Conservation (phyloP, 352 stramenopile genomes). For the Pythium apleroticum region DNA sequence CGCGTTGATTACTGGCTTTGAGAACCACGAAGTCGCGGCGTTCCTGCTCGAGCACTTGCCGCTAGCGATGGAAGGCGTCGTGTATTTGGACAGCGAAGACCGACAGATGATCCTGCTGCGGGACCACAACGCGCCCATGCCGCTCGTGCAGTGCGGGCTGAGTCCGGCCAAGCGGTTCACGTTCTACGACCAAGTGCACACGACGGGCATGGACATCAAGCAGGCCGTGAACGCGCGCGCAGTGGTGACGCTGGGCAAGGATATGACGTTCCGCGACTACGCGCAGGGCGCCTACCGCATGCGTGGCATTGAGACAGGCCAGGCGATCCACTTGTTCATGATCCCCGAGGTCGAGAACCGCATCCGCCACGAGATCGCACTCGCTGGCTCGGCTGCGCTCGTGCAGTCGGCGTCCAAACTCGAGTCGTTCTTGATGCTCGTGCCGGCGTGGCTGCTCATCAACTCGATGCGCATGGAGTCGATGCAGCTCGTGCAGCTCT, state of each 20-base stretch:
- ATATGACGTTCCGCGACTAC: constrained; percentile 97
- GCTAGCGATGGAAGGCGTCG: constrained; percentile 82
- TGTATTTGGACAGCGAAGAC: constrained; percentile 90
- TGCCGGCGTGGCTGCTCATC: constrained; percentile 96
- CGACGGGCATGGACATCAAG: constrained; percentile 93
- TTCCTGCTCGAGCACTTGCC: constrained; percentile 82
- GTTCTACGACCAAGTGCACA: constrained; percentile 95
- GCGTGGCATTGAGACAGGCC: constrained; percentile 88
- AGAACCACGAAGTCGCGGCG: constrained; percentile 87
- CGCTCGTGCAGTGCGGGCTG: constrained; percentile 89
- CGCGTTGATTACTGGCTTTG: constrained; percentile 89
- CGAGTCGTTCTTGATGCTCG: constrained; percentile 69
- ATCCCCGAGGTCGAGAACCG: constrained; percentile 92
- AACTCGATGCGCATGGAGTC: constrained; percentile 99
- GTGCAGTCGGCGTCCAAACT: constrained; percentile 28
- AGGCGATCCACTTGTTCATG: constrained; percentile 92
- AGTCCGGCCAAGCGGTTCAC: constrained; percentile 87
- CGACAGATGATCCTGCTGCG: constrained; percentile 92
- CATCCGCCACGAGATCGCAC: constrained; percentile 74
- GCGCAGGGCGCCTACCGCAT: constrained; percentile 92
- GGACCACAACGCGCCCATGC: constrained; percentile 93
- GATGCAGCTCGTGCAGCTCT: constrained; percentile 99
- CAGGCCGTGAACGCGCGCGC: constrained; percentile 87
- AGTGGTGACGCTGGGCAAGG: constrained; percentile 91
- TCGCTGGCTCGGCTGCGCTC: constrained; percentile 38